A percentile compares a stretch with the other conserved stretches of the same genome.
Evolutionary conservation across 805 yeast genomes (phyloP).

Genomic region (Kazachstania martiniae): DNA sequence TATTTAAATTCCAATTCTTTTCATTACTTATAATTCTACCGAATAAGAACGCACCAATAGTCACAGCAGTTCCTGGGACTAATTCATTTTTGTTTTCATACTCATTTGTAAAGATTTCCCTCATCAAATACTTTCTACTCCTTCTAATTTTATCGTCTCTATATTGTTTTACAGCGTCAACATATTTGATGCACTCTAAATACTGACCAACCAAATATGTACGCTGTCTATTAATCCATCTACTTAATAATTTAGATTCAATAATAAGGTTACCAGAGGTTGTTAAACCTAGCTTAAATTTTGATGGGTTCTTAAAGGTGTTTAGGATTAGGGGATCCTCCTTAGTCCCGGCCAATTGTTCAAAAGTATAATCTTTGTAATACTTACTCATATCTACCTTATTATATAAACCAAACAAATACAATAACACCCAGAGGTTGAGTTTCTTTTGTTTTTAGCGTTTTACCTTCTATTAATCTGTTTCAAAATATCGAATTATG

Average conservation of each 20-base stretch:
- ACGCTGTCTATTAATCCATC: slow-evolving; percentile 5
- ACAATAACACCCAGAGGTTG: too few relatives aligned
- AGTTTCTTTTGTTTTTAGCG: too few relatives aligned
- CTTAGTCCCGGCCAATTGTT: too few relatives aligned
- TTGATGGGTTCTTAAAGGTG: too few relatives aligned
- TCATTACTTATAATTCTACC: slow-evolving; percentile 21
- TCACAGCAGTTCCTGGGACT: slow-evolving; percentile 18
- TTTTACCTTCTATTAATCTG: too few relatives aligned
- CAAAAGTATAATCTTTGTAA: too few relatives aligned
- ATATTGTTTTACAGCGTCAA: background rate
- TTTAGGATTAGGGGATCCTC: too few relatives aligned
- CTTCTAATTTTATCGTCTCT: background rate
- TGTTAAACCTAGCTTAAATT: too few relatives aligned
- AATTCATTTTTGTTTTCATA: slow-evolving; percentile 15
- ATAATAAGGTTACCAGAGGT: slow-evolving; percentile 13
- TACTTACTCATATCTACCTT: too few relatives aligned
- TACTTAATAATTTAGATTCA: slow-evolving; percentile 6
- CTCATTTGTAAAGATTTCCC: slow-evolving; percentile 15
- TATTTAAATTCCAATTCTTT: slow-evolving; percentile 18
- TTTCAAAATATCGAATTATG: too few relatives aligned
- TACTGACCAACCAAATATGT: slow-evolving; percentile 2
- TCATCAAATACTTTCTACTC: slow-evolving; percentile 5
- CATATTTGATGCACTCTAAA: too few relatives aligned
- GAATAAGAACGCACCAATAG: slow-evolving; percentile 20
- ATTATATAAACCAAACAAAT: too few relatives aligned